Evolutionary conservation across 108 stramenopile species (phyloP).

Genomic region (Nannochloropsis oceanica): DNA sequence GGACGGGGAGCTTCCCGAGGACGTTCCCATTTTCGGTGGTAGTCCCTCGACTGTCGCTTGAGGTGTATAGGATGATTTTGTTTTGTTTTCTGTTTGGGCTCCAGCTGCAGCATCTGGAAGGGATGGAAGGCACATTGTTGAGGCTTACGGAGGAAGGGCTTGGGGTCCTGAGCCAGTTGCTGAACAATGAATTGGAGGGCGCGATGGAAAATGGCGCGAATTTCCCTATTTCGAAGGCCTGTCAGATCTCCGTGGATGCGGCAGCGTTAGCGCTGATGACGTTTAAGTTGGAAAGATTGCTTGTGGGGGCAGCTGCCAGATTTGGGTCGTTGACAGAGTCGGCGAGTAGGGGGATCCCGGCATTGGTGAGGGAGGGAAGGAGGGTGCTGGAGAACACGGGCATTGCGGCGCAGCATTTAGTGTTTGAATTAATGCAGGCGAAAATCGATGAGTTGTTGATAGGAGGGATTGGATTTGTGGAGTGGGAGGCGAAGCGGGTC

Average conservation of each 20-base stretch:
- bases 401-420: neutral
- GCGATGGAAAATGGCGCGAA: neutral
- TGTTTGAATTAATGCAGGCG: neutral
- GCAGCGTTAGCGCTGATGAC: neutral
- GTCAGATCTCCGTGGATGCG: neutral
- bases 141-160: neutral
- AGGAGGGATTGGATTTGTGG: neutral
- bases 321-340: neutral
- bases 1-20: neutral
- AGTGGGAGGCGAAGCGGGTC: neutral
- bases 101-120: neutral
- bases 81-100: neutral
- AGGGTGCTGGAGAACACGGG: neutral
- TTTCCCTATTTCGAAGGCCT: neutral
- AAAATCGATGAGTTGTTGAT: neutral
- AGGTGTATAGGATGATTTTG: neutral
- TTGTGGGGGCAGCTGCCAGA: neutral
- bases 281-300: neutral
- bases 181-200: neutral
- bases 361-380: neutral
- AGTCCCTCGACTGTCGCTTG: neutral
- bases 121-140: neutral
- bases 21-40: neutral
- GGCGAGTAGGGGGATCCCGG: neutral
- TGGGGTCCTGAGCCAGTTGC: neutral